These are phyloP conservation scores for Diaporthe vexans DNA, from an alignment of 2,329 filamentous ascomycete genomes.

Conservation along the genomic window DNA sequence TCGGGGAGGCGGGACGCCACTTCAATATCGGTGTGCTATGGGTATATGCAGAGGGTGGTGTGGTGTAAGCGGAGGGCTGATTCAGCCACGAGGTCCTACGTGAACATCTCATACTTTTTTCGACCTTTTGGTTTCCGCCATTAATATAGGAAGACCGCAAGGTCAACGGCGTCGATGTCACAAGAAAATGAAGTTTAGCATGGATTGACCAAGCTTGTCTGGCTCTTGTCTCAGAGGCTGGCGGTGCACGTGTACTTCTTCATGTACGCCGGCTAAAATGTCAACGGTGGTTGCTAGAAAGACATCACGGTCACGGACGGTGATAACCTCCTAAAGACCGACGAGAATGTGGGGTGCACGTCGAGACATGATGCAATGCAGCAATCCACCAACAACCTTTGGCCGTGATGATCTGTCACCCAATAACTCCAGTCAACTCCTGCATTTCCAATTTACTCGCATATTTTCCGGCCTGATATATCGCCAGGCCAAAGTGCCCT, in stretches of 20 bases:
- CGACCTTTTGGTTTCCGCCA: background rate
- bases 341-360: background rate
- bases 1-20: background rate
- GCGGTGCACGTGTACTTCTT: background rate
- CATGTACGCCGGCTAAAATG: no score
- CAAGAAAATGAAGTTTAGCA: background rate
- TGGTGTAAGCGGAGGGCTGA: background rate
- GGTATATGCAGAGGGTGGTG: background rate
- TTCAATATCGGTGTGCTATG: background rate
- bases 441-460: background rate
- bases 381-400: background rate
- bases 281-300: background rate
- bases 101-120: background rate
- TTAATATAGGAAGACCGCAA: slow-evolving; percentile 29
- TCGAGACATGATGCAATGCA: slow-evolving; percentile 1
- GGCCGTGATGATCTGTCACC: background rate
- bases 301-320: background rate
- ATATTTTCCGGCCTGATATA: background rate
- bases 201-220: background rate
- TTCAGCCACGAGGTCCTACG: background rate
- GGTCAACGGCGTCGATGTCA: slow-evolving; percentile 1
- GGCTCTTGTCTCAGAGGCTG: background rate
- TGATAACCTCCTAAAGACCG: background rate
- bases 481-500: background rate
- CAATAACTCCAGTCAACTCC: background rate